Evolutionary conservation across 768 basidiomycete genomes (phyloP).

Genomic region (Podaxis sp.): DNA sequence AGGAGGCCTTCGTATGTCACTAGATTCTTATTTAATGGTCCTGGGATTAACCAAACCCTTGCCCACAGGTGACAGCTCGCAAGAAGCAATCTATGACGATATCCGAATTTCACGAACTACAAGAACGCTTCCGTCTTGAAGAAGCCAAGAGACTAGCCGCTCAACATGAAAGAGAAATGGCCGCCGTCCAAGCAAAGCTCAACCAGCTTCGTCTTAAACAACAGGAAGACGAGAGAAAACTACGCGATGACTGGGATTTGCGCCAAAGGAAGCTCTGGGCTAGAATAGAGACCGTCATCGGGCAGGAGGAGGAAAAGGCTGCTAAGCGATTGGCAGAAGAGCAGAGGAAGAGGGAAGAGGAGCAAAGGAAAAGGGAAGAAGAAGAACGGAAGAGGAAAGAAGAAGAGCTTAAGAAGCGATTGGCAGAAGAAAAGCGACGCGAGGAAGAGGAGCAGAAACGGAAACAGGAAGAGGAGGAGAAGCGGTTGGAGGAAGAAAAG

Average conservation of each 20-base stretch:
- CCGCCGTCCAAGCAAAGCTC: constrained; percentile 50
- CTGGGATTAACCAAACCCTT: not conserved
- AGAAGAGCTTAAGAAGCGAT: constrained; percentile 41
- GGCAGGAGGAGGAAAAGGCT: constrained; percentile 60
- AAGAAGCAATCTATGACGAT: constrained; percentile 38
- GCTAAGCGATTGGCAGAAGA: constrained; percentile 56
- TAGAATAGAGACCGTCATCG: constrained; percentile 63
- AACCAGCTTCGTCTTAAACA: constrained; percentile 41
- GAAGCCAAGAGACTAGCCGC: constrained; percentile 36
- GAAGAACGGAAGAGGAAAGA: constrained; percentile 44
- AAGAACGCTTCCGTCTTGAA: constrained; percentile 38
- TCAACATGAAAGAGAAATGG: constrained; percentile 48
- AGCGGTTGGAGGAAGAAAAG: constrained; percentile 36
- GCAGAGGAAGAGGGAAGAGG: constrained; percentile 53
- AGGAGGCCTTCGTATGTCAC: constrained; percentile 49
- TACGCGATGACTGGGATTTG: constrained; percentile 48
- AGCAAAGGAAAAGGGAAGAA: constrained; percentile 48
- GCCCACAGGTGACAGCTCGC: constrained; percentile 41
- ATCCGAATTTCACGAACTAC: constrained; percentile 38
- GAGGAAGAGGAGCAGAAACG: constrained; percentile 44
- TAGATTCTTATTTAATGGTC: not conserved
- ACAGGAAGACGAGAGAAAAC: constrained; percentile 43
- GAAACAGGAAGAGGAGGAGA: constrained; percentile 41
- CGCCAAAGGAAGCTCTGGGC: constrained; percentile 56
- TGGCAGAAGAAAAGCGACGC: constrained; percentile 49